phyloP scores from a whole-genome alignment of 176 grass and related monocot species.

The Dactylis glomerata region DNA sequence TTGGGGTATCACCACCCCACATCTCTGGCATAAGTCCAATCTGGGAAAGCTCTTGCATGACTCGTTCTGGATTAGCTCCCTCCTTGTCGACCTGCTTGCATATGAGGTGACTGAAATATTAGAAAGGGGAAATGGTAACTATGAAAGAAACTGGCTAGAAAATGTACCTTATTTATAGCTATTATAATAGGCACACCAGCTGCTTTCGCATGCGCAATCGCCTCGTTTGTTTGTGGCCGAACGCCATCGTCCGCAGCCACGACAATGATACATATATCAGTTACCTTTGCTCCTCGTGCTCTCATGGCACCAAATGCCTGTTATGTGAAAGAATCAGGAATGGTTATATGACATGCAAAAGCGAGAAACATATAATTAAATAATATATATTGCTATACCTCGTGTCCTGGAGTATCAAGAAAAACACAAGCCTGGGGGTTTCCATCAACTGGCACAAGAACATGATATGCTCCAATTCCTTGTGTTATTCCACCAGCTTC shows the following conservation, averaged over 20 bases:
- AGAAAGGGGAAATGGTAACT: neutral
- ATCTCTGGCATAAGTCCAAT: constrained; percentile 87
- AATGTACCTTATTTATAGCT: constrained; percentile 87
- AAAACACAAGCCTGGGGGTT: constrained; percentile 82
- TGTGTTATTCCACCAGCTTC: constrained; percentile 99
- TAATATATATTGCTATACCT: constrained; percentile 48
- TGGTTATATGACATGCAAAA: neutral
- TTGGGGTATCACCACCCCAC: constrained; percentile 91
- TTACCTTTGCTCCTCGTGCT: constrained; percentile 88
- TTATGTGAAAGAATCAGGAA: constrained; percentile 34
- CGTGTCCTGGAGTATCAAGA: constrained; percentile 94
- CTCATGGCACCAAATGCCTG: constrained; percentile 99
- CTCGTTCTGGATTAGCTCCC: constrained; percentile 78
- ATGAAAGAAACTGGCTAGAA: constrained; percentile 14
- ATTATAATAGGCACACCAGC: constrained; percentile 92
- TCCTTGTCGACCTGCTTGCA: constrained; percentile 81
- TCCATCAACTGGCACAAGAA: constrained; percentile 85
- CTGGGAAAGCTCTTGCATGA: constrained; percentile 94
- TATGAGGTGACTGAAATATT: constrained; percentile 23
- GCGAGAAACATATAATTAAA: neutral
- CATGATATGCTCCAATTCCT: constrained; percentile 96
- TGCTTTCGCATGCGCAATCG: constrained; percentile 96
- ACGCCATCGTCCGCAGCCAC: constrained; percentile 97
- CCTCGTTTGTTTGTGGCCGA: constrained; percentile 87
- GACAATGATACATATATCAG: constrained; percentile 90